Evolutionary conservation across 208 protist genomes (phyloP), one percentile per base, ranked within the genome.

Genomic region (Acanthamoeba divionensis): DNA sequence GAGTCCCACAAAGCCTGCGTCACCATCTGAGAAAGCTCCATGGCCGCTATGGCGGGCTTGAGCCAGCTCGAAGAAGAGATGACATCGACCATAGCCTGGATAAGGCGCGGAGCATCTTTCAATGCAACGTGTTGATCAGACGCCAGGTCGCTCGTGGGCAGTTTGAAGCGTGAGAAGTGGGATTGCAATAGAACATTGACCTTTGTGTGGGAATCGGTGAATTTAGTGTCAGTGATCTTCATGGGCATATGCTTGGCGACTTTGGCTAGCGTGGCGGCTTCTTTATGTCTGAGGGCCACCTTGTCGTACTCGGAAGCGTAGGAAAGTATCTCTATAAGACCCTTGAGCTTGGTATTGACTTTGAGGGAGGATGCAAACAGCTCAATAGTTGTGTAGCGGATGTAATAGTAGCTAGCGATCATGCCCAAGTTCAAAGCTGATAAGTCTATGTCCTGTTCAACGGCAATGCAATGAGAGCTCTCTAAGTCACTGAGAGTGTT

Each of bases 1-100:
- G 48, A 93, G 55, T 94, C 91, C 96, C 96, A 98, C 38, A 97
- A 21, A 2, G 91, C 97, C 87, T 98, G 97, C 4, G 94, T 90
- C 10, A 96, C 80, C 97, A 98, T 98, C 90, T 98, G 97, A 9
- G 90, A 94, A 10, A 98, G 54, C 60, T 98, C 96, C 97, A 98
- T 98, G 5, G 96, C 91, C 0, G 94, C 93, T 0, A 98, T 90
- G 0, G 96, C 95, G 12, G 97, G 96, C 13, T 44, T 77, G 15
- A 98, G 91, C 96, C 96, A 98, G 31, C 95, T 86, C 33, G 57
- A 75, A 45, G 79, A 94, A 83, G 90, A 89, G 18, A 98, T 91
- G 1, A 98, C 96, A 92, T 98, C 97, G 0, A 98, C 96, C 57
- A 97, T 96, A 2, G 97, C 96, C 65, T 96, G 94, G 24, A 96